Evolutionary conservation across 495 filamentous ascomycete genomes (phyloP).

Genomic region (Hypoxylon perforatum): DNA sequence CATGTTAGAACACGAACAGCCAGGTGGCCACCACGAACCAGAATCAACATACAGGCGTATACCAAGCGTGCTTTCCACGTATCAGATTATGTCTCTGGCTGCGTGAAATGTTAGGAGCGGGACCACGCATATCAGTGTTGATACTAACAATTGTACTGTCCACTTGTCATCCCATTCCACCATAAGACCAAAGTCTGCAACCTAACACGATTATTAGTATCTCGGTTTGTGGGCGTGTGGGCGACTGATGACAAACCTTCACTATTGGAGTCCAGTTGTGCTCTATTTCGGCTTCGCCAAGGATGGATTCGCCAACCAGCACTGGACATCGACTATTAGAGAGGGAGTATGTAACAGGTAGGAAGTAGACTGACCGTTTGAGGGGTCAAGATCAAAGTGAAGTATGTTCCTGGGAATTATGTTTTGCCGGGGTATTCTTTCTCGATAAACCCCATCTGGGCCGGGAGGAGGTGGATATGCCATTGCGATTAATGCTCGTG

Average conservation of each 20-base stretch:
- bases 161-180: neutral
- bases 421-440: neutral
- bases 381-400: slow-evolving; percentile 24
- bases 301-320: neutral
- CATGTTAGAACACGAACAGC: neutral
- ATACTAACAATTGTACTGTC: neutral
- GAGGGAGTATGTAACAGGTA: neutral
- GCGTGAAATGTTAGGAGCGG: neutral
- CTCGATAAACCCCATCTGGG: neutral
- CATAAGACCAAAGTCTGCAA: slow-evolving; percentile 18
- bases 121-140: neutral
- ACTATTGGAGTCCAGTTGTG: neutral
- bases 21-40: neutral
- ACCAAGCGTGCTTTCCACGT: slow-evolving; percentile 5
- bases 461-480: neutral
- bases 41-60: slow-evolving; percentile 12
- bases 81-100: neutral
- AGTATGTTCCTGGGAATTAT: neutral
- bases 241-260: slow-evolving; percentile 4
- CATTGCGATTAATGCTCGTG: slow-evolving; percentile 11
- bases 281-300: neutral
- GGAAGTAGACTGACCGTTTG: slow-evolving; percentile 5
- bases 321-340: slow-evolving; percentile 7
- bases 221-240: neutral
- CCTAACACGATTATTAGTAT: slow-evolving; percentile 9